These are phyloP conservation scores for Neofusicoccum kwambonambiense DNA, from an alignment of 2,329 filamentous ascomycete species.

Conservation along the genomic window DNA sequence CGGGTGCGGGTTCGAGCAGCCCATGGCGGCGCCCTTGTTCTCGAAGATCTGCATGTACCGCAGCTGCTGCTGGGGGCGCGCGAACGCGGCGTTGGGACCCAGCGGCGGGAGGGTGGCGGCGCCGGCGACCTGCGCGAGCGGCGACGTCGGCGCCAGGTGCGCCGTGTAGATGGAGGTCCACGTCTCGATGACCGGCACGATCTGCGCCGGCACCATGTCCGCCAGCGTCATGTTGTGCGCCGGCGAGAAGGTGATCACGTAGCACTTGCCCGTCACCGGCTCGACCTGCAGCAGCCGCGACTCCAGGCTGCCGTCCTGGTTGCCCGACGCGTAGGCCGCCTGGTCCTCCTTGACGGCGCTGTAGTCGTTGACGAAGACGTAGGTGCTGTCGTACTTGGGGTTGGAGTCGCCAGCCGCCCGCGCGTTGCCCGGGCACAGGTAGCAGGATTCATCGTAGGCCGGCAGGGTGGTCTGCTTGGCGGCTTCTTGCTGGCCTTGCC, in stretches of 20 bases:
- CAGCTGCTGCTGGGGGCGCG: slow-evolving; percentile 70
- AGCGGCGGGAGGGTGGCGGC: slow-evolving; percentile 49
- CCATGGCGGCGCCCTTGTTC: slow-evolving; percentile 97
- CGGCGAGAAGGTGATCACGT: slow-evolving; percentile 91
- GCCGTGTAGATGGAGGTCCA: slow-evolving; percentile 89
- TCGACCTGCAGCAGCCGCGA: slow-evolving; percentile 77
- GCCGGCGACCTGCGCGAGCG: slow-evolving; percentile 52
- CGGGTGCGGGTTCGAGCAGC: slow-evolving; percentile 96
- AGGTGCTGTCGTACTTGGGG: slow-evolving; percentile 81
- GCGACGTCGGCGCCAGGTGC: slow-evolving; percentile 72
- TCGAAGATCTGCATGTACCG: slow-evolving; percentile 99
- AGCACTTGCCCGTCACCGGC: slow-evolving; percentile 91
- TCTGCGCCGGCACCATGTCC: slow-evolving; percentile 75
- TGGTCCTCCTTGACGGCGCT: slow-evolving; percentile 95
- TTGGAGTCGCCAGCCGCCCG: slow-evolving; percentile 85
- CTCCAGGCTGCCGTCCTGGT: slow-evolving; percentile 59
- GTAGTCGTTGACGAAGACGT: slow-evolving; percentile 96
- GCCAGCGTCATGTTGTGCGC: slow-evolving; percentile 89
- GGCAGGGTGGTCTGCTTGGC: slow-evolving; percentile 56
- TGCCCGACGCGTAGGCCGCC: slow-evolving; percentile 65
- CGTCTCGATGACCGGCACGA: slow-evolving; percentile 78
- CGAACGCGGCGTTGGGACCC: slow-evolving; percentile 38
- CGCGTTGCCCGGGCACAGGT: slow-evolving; percentile 88
- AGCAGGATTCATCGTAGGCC: slow-evolving; percentile 82
- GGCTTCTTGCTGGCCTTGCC: slow-evolving; percentile 67